Conservation (phyloP, 2,329 filamentous ascomycete species). For the Colletotrichum gigasporum region DNA sequence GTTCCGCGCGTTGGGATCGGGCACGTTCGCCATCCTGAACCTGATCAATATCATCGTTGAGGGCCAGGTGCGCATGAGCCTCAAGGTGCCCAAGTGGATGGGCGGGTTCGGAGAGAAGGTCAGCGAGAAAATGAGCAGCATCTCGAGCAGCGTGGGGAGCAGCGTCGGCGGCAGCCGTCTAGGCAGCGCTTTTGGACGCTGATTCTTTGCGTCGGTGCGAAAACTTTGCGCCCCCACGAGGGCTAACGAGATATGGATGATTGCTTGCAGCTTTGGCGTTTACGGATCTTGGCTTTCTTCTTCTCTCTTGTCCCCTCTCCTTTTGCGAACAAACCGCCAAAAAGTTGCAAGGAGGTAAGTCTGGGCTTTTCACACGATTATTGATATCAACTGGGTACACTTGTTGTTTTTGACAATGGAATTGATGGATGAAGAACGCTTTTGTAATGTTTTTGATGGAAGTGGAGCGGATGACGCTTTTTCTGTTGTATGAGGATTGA, state of each 20-base stretch:
- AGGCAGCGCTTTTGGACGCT: constrained; percentile 20
- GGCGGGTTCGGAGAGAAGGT: constrained; percentile 56
- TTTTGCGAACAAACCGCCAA: background rate
- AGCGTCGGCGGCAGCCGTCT: constrained; percentile 26
- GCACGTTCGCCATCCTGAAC: constrained; percentile 85
- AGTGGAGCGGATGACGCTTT: background rate
- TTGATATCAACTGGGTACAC: background rate
- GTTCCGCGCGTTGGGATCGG: constrained; percentile 86
- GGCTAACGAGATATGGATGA: background rate
- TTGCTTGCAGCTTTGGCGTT: constrained; percentile 26
- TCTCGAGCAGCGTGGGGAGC: constrained; percentile 54
- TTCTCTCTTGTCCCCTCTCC: background rate
- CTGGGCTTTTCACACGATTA: background rate
- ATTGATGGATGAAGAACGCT: background rate
- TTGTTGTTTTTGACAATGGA: background rate
- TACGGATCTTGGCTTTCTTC: background rate
- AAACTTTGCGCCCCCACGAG: background rate
- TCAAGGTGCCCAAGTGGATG: constrained; percentile 64
- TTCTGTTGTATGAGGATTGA: background rate
- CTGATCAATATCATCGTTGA: constrained; percentile 86
- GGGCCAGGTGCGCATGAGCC: constrained; percentile 73
- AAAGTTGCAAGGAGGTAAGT: background rate
- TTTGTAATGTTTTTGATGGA: background rate
- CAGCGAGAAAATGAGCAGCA: constrained; percentile 59
- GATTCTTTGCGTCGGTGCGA: too few species aligned